phyloP scores from a whole-genome alignment of 306 rosid species.

The Trifolium dubium region DNA sequence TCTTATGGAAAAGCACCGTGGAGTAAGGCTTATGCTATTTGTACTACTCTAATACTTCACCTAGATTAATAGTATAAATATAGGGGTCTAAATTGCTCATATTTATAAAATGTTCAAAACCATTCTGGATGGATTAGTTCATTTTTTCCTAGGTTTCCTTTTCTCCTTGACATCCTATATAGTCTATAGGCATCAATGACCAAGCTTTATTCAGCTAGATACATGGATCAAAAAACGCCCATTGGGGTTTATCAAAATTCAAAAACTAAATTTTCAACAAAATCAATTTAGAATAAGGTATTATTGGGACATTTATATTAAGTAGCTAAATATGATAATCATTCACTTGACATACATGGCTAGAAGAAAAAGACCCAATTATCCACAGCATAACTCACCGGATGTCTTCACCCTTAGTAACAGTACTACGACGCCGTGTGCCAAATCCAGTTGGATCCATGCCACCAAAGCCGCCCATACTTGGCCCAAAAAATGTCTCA shows the following conservation, averaged over 20 bases:
- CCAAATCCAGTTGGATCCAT: conserved; percentile 84
- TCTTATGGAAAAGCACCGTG: conserved; percentile 2
- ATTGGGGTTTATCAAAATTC: background rate
- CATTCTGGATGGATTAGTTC: background rate
- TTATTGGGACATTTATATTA: conserved; percentile 20
- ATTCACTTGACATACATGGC: conserved; percentile 24
- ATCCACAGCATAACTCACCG: conserved; percentile 66
- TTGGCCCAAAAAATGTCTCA: conserved; percentile 94
- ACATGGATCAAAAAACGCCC: background rate
- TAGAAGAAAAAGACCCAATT: conserved; percentile 21
- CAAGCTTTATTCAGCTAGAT: conserved; percentile 10
- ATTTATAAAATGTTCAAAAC: conserved; percentile 5
- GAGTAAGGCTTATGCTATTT: conserved; percentile 6
- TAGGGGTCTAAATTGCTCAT: conserved; percentile 10
- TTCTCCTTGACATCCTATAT: conserved; percentile 14
- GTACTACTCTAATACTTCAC: conserved; percentile 9
- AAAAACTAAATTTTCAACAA: conserved; percentile 19
- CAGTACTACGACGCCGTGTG: conserved; percentile 84
- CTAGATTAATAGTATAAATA: conserved; percentile 26
- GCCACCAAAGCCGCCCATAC: conserved; percentile 81
- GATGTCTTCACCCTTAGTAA: conserved; percentile 92
- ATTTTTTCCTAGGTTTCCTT: background rate
- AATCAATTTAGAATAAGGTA: conserved; percentile 24
- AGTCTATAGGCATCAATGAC: background rate
- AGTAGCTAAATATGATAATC: conserved; percentile 18